phyloP scores from a whole-genome alignment of 768 basidiomycete species.

The Pisolithus marmoratus region DNA sequence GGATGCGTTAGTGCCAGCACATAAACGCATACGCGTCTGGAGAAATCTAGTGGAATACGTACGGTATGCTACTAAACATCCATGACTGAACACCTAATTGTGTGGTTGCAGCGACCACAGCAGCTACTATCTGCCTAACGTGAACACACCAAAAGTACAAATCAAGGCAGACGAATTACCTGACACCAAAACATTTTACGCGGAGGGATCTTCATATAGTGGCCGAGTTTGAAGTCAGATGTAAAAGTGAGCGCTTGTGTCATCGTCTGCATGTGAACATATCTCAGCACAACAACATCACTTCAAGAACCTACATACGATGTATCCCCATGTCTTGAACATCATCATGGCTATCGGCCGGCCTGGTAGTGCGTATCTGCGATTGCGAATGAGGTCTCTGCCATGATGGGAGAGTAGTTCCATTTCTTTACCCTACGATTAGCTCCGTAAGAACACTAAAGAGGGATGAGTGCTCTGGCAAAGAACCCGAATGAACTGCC shows the following conservation, averaged over 20 bases:
- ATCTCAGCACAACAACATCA: neutral
- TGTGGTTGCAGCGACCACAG: constrained; percentile 55
- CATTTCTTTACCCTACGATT: constrained; percentile 47
- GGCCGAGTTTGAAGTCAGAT: constrained; percentile 71
- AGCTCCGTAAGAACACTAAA: constrained; percentile 64
- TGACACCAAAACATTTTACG: constrained; percentile 66
- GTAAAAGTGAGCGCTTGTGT: constrained; percentile 62
- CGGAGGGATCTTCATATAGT: constrained; percentile 67
- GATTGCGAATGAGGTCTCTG: neutral
- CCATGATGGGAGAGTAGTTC: neutral
- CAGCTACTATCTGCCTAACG: constrained; percentile 56
- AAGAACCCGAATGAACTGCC: neutral
- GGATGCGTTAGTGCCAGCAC: neutral
- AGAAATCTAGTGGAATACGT: constrained; percentile 12
- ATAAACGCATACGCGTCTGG: neutral
- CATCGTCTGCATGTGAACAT: constrained; percentile 35
- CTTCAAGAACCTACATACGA: constrained; percentile 26
- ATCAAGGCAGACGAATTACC: constrained; percentile 22
- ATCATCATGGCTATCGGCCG: constrained; percentile 75
- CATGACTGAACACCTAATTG: constrained; percentile 65
- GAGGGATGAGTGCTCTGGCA: neutral
- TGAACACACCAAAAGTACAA: neutral
- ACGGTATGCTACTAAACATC: constrained; percentile 47
- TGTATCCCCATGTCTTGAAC: constrained; percentile 69
- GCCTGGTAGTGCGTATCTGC: constrained; percentile 49